Conservation (phyloP, 2,329 filamentous ascomycete genomes). For the Cladosporium sphaerospermum region DNA sequence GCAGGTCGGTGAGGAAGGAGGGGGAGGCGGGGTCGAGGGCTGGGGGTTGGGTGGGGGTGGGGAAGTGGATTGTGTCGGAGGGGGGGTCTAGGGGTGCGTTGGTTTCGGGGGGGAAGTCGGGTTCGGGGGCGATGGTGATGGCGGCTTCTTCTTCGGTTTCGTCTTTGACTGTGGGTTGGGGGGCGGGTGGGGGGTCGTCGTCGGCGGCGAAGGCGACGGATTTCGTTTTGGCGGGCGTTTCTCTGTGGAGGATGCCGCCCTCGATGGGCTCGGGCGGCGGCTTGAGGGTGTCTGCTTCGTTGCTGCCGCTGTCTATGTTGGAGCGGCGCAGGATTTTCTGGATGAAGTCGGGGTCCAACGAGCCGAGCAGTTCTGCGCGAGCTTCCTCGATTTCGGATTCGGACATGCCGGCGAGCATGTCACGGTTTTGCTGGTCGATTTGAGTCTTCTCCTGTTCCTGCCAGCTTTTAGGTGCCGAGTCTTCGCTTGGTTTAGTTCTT, state of each 20-base stretch:
- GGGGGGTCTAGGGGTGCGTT: neutral
- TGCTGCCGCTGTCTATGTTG: slow-evolving; percentile 61
- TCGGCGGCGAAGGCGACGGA: slow-evolving; percentile 19
- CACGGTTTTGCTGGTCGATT: slow-evolving; percentile 79
- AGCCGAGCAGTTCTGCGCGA: slow-evolving; percentile 70
- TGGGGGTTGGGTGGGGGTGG: slow-evolving; percentile 49
- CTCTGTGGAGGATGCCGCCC: neutral
- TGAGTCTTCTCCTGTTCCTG: slow-evolving; percentile 56
- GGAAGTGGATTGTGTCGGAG: slow-evolving; percentile 52
- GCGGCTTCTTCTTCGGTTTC: neutral
- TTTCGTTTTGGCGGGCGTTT: slow-evolving; percentile 14
- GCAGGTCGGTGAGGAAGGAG: slow-evolving; percentile 75
- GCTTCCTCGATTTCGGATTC: slow-evolving; percentile 74
- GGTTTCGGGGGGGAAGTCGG: slow-evolving; percentile 25
- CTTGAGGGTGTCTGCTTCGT: slow-evolving; percentile 31
- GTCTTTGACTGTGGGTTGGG: neutral
- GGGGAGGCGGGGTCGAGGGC: slow-evolving; percentile 79
- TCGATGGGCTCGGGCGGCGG: slow-evolving; percentile 7
- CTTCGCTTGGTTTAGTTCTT: neutral
- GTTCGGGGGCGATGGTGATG: slow-evolving; percentile 25
- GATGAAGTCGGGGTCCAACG: slow-evolving; percentile 67
- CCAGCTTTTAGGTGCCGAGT: slow-evolving; percentile 22
- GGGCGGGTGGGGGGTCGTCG: neutral
- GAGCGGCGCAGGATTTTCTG: slow-evolving; percentile 70
- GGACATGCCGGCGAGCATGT: slow-evolving; percentile 71